Percentiles rank a stretch among this genome's conserved stretches.
Conservation (phyloP, 768 basidiomycete genomes). For the Calocybe gangraenosa region DNA sequence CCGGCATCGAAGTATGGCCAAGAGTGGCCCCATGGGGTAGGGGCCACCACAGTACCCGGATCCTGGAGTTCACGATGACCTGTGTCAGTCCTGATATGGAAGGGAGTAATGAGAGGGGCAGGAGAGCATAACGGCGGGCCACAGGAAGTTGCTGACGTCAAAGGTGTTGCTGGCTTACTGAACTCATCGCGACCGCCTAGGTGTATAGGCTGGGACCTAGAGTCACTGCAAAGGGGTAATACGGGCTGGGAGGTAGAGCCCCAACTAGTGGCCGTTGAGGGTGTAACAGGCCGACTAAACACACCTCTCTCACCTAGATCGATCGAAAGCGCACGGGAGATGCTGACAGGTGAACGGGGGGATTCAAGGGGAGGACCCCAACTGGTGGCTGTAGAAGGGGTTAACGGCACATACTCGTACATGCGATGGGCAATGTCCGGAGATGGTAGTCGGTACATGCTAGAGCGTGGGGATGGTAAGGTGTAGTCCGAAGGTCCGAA, state of each 20-base stretch:
- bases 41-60: constrained; percentile 4
- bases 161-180: constrained; percentile 38
- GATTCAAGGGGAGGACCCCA: constrained; percentile 40
- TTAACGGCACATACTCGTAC: constrained; percentile 48
- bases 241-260: constrained; percentile 24
- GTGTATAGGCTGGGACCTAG: constrained; percentile 32
- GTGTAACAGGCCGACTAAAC: constrained; percentile 41
- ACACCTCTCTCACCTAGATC: constrained; percentile 41
- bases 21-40: constrained; percentile 24
- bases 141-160: constrained; percentile 42
- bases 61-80: constrained; percentile 32
- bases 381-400: constrained; percentile 43
- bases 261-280: constrained; percentile 37
- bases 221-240: constrained; percentile 17
- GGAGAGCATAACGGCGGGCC: constrained; percentile 43
- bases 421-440: constrained; percentile 58
- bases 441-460: constrained; percentile 39
- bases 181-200: constrained; percentile 31
- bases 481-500: constrained; percentile 53
- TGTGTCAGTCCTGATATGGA: constrained; percentile 33
- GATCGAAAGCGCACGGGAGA: constrained; percentile 33
- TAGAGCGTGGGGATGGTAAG: constrained; percentile 29
- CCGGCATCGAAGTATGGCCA: constrained; percentile 26
- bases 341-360: constrained; percentile 25
- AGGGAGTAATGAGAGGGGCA: constrained; percentile 31